Evolutionary conservation across 116 monocot species (phyloP).

Genomic region (Dioscorea cayenensis): DNA sequence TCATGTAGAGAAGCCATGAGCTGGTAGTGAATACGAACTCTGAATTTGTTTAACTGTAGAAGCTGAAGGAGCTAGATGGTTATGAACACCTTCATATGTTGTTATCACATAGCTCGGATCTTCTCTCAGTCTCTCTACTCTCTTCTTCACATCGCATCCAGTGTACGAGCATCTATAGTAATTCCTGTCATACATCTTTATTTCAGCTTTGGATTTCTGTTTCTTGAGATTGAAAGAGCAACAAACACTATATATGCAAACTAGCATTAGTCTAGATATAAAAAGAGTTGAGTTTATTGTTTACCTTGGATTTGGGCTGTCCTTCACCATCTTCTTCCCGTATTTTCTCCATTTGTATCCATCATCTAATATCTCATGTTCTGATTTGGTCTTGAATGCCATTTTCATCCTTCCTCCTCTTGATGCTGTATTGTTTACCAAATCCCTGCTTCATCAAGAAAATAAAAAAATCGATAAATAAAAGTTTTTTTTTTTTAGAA

Average conservation of each 20-base stretch:
- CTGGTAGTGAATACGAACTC: neutral
- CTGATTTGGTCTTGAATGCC: conserved; percentile 30
- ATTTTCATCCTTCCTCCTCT: neutral
- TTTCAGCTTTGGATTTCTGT: neutral
- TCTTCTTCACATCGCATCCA: conserved; percentile 49
- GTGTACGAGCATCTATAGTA: conserved; percentile 37
- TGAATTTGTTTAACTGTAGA: neutral
- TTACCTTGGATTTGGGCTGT: conserved; percentile 33
- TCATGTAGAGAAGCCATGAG: neutral
- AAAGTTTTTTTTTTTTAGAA: too few relatives aligned
- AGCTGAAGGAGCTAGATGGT: conserved; percentile 19
- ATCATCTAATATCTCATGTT: conserved; percentile 26
- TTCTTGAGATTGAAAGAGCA: too few relatives aligned
- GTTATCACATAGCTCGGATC: conserved; percentile 41
- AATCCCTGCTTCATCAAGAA: neutral
- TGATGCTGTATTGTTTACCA: too few relatives aligned
- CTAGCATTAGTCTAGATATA: too few relatives aligned
- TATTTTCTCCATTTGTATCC: conserved; percentile 49
- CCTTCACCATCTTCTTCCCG: conserved; percentile 39
- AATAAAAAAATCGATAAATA: neutral
- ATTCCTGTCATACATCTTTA: conserved; percentile 27
- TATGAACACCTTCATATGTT: conserved; percentile 40
- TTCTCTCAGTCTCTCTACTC: conserved; percentile 37
- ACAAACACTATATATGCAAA: too few relatives aligned
- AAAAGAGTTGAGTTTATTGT: neutral